Percentiles rank a stretch among this genome's conserved stretches.
Evolutionary conservation across 106 monocot genomes (phyloP).

Genomic region (Allium fistulosum): DNA sequence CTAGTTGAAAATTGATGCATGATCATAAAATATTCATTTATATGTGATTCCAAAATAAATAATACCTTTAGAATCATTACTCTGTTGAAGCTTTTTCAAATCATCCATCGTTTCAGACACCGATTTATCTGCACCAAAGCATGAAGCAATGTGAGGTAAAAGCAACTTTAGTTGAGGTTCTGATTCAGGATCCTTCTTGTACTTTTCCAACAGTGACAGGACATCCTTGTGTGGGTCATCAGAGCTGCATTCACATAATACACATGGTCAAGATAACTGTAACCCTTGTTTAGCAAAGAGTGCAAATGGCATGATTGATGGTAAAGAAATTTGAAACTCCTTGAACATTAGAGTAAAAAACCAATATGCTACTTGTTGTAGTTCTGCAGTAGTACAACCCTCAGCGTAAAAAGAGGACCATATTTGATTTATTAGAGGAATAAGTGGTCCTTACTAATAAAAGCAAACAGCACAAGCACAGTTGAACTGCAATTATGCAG

Average conservation of each 20-base stretch:
- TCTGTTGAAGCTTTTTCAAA: constrained; percentile 32
- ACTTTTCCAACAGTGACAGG: constrained; percentile 24
- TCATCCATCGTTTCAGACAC: constrained; percentile 43
- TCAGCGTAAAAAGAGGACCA: no score
- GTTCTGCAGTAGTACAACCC: no score
- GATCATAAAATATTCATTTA: not conserved
- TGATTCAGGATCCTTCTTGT: constrained; percentile 36
- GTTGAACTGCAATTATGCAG: no score
- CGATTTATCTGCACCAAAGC: constrained; percentile 31
- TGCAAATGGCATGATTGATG: not conserved
- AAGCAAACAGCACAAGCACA: no score
- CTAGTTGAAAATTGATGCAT: not conserved
- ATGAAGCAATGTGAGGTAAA: constrained; percentile 56
- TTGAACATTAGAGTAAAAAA: no score
- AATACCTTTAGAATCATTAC: constrained; percentile 39
- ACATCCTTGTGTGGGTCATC: constrained; percentile 51
- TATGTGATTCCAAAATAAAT: constrained; percentile 9
- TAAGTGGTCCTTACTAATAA: no score
- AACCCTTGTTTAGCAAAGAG: not conserved
- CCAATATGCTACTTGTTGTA: no score
- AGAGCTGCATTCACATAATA: constrained; percentile 28
- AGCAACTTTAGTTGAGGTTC: constrained; percentile 42
- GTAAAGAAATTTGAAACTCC: no score
- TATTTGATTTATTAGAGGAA: no score
- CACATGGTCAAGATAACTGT: not conserved